Percentiles rank a stretch among this genome's conserved stretches.
Evolutionary conservation across 192 early-diverging fungal species (phyloP).

Genomic region (Paraglomus brasilianum): DNA sequence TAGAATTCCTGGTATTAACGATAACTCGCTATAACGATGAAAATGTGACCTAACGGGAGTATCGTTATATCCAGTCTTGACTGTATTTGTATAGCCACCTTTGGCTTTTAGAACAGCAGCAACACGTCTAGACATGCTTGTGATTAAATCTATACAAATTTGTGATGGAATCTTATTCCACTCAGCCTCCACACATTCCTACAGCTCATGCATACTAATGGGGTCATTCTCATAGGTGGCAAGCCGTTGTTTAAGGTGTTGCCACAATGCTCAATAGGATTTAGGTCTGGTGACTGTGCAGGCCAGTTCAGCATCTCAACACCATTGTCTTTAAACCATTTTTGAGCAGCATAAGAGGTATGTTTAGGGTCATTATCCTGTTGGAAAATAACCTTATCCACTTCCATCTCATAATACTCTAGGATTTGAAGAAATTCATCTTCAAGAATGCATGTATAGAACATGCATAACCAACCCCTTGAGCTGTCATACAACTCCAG

Average conservation of each 20-base stretch:
- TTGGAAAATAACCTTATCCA: slow-evolving; percentile 30
- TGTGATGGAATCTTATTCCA: too few relatives aligned
- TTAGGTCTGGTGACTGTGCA: slow-evolving; percentile 29
- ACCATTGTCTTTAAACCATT: slow-evolving; percentile 17
- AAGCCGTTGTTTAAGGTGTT: not conserved
- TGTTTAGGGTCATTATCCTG: slow-evolving; percentile 34
- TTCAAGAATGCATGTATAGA: slow-evolving; percentile 24
- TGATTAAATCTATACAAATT: too few relatives aligned
- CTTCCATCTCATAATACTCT: not conserved
- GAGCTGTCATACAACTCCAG: slow-evolving; percentile 34
- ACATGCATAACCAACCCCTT: slow-evolving; percentile 26
- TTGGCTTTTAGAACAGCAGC: not conserved
- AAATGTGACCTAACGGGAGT: too few relatives aligned
- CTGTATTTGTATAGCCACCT: not conserved
- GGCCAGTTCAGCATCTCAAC: slow-evolving; percentile 29
- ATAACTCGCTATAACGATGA: too few relatives aligned
- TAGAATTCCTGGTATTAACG: too few relatives aligned
- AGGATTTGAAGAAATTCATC: slow-evolving; percentile 25
- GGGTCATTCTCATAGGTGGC: too few relatives aligned
- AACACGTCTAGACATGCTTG: not conserved
- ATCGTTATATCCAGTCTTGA: too few relatives aligned
- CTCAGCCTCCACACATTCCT: too few relatives aligned
- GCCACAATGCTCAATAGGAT: slow-evolving; percentile 32
- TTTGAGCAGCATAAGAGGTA: not conserved
- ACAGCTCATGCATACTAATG: too few relatives aligned